Evolutionary conservation across 768 basidiomycete species (phyloP).

Genomic region (Trametes meyenii): DNA sequence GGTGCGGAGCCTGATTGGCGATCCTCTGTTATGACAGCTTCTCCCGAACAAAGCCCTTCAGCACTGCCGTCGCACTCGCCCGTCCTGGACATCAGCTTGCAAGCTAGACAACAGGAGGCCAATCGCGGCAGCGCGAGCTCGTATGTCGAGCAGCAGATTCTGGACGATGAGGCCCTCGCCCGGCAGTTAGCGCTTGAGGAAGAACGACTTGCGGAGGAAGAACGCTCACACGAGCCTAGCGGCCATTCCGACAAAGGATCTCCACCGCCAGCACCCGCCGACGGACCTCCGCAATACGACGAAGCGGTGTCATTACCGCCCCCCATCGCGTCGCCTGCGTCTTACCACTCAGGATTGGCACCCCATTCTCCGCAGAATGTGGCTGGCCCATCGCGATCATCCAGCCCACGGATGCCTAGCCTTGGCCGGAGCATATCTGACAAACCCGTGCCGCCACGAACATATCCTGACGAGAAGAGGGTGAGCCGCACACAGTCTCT

Average conservation of each 20-base stretch:
- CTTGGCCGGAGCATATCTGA: slow-evolving; percentile 18
- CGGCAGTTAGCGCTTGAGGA: slow-evolving; percentile 43
- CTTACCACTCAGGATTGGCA: not conserved
- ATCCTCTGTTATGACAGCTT: slow-evolving; percentile 14
- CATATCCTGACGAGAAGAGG: not conserved
- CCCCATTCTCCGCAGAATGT: not conserved
- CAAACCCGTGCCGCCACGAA: slow-evolving; percentile 15
- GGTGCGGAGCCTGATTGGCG: slow-evolving; percentile 6
- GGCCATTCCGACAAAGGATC: not conserved
- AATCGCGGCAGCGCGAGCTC: not conserved
- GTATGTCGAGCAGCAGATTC: slow-evolving; percentile 23
- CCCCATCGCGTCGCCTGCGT: not conserved
- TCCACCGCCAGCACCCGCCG: not conserved
- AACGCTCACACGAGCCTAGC: slow-evolving; percentile 36
- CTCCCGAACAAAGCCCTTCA: slow-evolving; percentile 17
- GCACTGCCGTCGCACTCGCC: slow-evolving; percentile 6
- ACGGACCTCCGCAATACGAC: slow-evolving; percentile 20
- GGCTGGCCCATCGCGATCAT: not conserved
- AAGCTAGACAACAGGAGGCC: not conserved
- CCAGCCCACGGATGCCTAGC: not conserved
- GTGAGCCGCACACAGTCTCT: slow-evolving; percentile 19
- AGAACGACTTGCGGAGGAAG: slow-evolving; percentile 34
- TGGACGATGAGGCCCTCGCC: slow-evolving; percentile 49
- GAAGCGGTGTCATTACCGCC: slow-evolving; percentile 10
- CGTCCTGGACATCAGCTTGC: not conserved